Evolutionary conservation across 257 asterid genomes (phyloP).

Genomic region (Verbena officinalis): DNA sequence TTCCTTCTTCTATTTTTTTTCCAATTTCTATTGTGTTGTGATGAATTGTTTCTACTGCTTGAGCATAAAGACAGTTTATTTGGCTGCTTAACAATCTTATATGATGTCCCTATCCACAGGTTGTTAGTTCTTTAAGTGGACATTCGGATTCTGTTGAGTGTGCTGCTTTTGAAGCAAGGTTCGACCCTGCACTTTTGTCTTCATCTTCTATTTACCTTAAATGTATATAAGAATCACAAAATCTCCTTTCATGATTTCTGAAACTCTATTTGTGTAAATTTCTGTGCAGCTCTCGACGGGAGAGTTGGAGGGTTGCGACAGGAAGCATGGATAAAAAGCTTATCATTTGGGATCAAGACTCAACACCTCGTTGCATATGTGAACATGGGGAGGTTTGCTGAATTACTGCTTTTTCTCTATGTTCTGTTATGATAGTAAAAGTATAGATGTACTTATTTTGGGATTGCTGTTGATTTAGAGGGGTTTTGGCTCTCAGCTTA

Average conservation of each 20-base stretch:
- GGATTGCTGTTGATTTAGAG: too few species aligned
- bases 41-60: slow-evolving; percentile 5
- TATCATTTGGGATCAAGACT: slow-evolving; percentile 77
- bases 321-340: slow-evolving; percentile 93
- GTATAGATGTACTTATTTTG: too few species aligned
- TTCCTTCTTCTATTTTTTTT: slow-evolving; percentile 4
- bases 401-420: neutral
- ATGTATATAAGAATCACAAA: slow-evolving; percentile 8
- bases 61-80: slow-evolving; percentile 11
- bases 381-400: slow-evolving; percentile 79
- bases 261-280: slow-evolving; percentile 24
- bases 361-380: slow-evolving; percentile 76
- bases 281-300: slow-evolving; percentile 59
- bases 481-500: too few species aligned
- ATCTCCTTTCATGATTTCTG: slow-evolving; percentile 24
- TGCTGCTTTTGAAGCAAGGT: slow-evolving; percentile 82
- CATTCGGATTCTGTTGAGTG: slow-evolving; percentile 92
- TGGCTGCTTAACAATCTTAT: neutral
- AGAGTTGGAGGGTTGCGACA: slow-evolving; percentile 71
- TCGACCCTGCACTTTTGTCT: slow-evolving; percentile 20
- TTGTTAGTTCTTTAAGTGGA: slow-evolving; percentile 64
- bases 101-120: slow-evolving; percentile 54
- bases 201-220: slow-evolving; percentile 2
- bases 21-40: neutral
- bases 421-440: neutral